Evolutionary conservation across 1,284 basidiomycete species (phyloP).

Genomic region (Peniophora sp.): DNA sequence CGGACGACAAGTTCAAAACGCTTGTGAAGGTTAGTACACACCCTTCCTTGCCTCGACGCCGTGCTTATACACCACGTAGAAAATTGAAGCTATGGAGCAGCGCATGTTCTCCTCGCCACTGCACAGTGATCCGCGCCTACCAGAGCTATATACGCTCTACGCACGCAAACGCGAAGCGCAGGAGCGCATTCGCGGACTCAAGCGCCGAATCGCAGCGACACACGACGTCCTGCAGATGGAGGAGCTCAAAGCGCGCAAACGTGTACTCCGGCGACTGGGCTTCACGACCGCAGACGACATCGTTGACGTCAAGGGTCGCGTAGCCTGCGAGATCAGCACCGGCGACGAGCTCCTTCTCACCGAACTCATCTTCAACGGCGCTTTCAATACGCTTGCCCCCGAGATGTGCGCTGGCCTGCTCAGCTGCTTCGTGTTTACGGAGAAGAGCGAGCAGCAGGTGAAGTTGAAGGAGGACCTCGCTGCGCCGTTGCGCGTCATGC

Average conservation of each 20-base stretch:
- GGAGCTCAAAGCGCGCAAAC: slow-evolving; percentile 93
- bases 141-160: slow-evolving; percentile 77
- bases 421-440: slow-evolving; percentile 95
- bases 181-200: slow-evolving; percentile 66
- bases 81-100: slow-evolving; percentile 84
- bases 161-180: slow-evolving; percentile 70
- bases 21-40: slow-evolving; percentile 60
- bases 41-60: not conserved
- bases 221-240: slow-evolving; percentile 94
- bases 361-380: slow-evolving; percentile 96
- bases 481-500: slow-evolving; percentile 87
- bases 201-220: slow-evolving; percentile 82
- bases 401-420: slow-evolving; percentile 91
- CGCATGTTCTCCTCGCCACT: slow-evolving; percentile 72
- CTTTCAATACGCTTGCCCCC: slow-evolving; percentile 85
- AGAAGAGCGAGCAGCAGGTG: slow-evolving; percentile 90
- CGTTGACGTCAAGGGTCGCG: slow-evolving; percentile 96
- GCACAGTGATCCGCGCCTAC: slow-evolving; percentile 67
- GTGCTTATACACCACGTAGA: slow-evolving; percentile 35
- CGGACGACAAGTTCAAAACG: slow-evolving; percentile 87
- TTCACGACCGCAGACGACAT: slow-evolving; percentile 90
- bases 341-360: slow-evolving; percentile 96
- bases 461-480: slow-evolving; percentile 91
- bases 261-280: slow-evolving; percentile 85
- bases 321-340: slow-evolving; percentile 97